These are phyloP conservation scores for Colletotrichum aenigma DNA, from an alignment of 2,329 filamentous ascomycete species.

Conservation along the genomic window DNA sequence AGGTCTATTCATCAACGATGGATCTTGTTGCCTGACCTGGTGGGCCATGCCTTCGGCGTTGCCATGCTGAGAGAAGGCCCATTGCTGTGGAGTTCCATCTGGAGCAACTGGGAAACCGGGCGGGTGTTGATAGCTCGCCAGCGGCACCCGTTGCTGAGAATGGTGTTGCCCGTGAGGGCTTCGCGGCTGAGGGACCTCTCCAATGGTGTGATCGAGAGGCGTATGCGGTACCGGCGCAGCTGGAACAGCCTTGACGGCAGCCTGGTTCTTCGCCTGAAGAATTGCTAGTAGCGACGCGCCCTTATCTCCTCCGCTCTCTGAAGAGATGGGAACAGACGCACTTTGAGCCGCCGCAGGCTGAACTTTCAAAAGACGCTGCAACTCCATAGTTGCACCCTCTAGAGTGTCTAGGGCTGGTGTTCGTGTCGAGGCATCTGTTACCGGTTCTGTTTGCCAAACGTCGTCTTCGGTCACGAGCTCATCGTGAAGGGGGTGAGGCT, in stretches of 20 bases:
- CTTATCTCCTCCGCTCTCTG: slow-evolving; percentile 41
- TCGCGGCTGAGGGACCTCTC: slow-evolving; percentile 55
- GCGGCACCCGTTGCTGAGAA: slow-evolving; percentile 2
- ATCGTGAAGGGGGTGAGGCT: slow-evolving; percentile 51
- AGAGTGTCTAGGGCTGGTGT: slow-evolving; percentile 49
- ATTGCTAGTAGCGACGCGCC: slow-evolving; percentile 59
- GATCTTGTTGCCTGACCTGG: not conserved
- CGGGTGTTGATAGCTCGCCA: slow-evolving; percentile 28
- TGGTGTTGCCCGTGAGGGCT: slow-evolving; percentile 59
- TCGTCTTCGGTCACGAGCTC: slow-evolving; percentile 70
- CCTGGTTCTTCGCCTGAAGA: slow-evolving; percentile 42
- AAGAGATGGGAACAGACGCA: slow-evolving; percentile 36
- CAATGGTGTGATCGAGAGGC: slow-evolving; percentile 57
- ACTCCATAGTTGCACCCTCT: slow-evolving; percentile 54
- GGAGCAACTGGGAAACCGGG: slow-evolving; percentile 31
- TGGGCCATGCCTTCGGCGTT: not conserved
- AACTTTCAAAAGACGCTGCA: slow-evolving; percentile 60
- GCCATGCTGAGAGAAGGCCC: not conserved
- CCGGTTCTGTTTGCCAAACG: slow-evolving; percentile 43
- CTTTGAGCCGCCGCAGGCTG: slow-evolving; percentile 57
- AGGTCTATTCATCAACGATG: not conserved
- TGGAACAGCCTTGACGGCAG: slow-evolving; percentile 18
- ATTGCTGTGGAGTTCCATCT: slow-evolving; percentile 7
- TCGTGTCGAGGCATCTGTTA: slow-evolving; percentile 30
- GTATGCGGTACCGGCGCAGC: slow-evolving; percentile 46